Base-by-base conservation (phyloP, 1,139 yeast species). In the Taphrina populina region DNA sequence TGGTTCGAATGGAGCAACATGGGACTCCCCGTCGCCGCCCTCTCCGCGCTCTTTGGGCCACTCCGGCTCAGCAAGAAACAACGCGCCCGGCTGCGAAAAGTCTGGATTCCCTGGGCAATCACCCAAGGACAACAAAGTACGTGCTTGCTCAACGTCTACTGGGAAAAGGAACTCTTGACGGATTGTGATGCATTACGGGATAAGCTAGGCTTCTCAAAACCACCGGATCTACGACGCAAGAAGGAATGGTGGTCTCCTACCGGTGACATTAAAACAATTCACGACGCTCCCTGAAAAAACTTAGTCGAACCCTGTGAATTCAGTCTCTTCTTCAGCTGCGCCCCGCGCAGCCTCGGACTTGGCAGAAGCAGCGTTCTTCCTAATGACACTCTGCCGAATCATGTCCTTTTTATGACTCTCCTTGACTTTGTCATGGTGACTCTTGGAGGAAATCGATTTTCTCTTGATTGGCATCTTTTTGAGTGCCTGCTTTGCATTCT, bases 1-100 rank as follows among this genome's bases (percentile, higher is more conserved):
- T 58, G 60, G 60, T 58, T 94, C 64, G 99, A 92, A 70, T 95
- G 82, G 66, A 84, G 92, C 69, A 92, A 92, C 68, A 79, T 92
- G 59, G 95, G 96, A 1, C 80, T 94, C 46, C 97, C 97, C 17
- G 90, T 94, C 94, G 90, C 96, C 7, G 95, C 95, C 0, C 70
- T 94, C 54, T 96, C 96, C 0, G 94, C 96, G 0, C 64, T 87
- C 23, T 79, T 88, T 63, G 96, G 96, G 1, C 96, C 96, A 0
- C 76, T 86, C 65, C 74, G 88, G 59, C 74, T 92, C 57, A 79
- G 77, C 57, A 70, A 77, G 11, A 73, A 75, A 62, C 83, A 79
- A 63, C 75, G 75, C 63, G 77, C 76, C 63, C 67, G 72, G 19
- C 70, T 68, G 61, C 71, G 66, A 23, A 69, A 82, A 29, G 77